phyloP scores from a whole-genome alignment of 352 stramenopile genomes.

The Globisporangium polare region DNA sequence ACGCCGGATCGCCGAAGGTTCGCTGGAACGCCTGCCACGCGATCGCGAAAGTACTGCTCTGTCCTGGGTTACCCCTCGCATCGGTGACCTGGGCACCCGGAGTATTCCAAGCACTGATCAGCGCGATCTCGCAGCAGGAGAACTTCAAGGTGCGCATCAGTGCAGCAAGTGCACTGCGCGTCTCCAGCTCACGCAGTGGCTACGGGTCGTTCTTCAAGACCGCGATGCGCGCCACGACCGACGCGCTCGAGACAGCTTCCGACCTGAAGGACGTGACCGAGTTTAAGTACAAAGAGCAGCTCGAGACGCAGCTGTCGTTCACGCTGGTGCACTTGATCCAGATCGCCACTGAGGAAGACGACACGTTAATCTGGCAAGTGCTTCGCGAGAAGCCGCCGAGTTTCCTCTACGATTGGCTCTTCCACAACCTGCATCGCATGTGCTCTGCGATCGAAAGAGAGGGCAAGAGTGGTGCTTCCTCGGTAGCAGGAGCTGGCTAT shows the following conservation, averaged over 20 bases:
- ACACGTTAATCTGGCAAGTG: slow-evolving; percentile 59
- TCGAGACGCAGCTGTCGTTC: slow-evolving; percentile 85
- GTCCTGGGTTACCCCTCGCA: slow-evolving; percentile 67
- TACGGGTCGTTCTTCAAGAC: slow-evolving; percentile 74
- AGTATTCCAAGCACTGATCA: slow-evolving; percentile 76
- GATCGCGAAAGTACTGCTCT: slow-evolving; percentile 84
- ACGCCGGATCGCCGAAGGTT: slow-evolving; percentile 77
- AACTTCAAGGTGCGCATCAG: slow-evolving; percentile 90
- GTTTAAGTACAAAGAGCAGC: slow-evolving; percentile 89
- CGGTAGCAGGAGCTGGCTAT: slow-evolving; percentile 7
- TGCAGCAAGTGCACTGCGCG: slow-evolving; percentile 68
- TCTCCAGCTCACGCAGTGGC: slow-evolving; percentile 57
- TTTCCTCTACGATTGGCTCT: slow-evolving; percentile 88
- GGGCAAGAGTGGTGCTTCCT: slow-evolving; percentile 16
- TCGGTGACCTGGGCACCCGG: slow-evolving; percentile 71
- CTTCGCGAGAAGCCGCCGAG: slow-evolving; percentile 58
- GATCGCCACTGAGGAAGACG: slow-evolving; percentile 68
- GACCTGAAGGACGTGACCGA: slow-evolving; percentile 86
- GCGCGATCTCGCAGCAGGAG: slow-evolving; percentile 77
- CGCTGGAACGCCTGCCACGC: slow-evolving; percentile 86
- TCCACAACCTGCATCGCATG: slow-evolving; percentile 86
- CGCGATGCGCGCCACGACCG: slow-evolving; percentile 56
- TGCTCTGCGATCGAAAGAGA: slow-evolving; percentile 60
- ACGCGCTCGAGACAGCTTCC: slow-evolving; percentile 80
- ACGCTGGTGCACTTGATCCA: slow-evolving; percentile 81